These are phyloP conservation scores for Acacia pycnantha DNA, from an alignment of 331 rosid genomes.

Conservation along the genomic window DNA sequence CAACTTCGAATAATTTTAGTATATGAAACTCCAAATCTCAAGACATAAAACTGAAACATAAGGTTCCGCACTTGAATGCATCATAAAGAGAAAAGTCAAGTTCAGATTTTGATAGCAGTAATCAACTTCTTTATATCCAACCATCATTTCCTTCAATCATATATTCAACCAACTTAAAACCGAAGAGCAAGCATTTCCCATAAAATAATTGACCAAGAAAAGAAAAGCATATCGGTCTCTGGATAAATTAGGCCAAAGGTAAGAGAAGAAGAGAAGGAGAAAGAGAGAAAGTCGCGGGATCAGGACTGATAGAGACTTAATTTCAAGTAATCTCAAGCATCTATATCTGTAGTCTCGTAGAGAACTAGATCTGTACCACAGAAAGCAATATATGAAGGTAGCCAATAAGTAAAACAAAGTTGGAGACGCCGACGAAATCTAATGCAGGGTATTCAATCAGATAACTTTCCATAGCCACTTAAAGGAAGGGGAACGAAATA, in stretches of 20 bases:
- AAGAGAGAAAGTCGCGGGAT: background rate
- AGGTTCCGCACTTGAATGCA: background rate
- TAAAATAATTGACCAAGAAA: background rate
- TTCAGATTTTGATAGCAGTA: background rate
- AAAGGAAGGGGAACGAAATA: background rate
- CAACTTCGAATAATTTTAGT: background rate
- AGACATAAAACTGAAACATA: background rate
- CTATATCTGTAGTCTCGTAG: background rate
- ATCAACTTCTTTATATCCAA: background rate
- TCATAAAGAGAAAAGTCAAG: background rate
- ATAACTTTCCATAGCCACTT: background rate
- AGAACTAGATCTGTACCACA: constrained; percentile 23
- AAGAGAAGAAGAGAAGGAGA: background rate
- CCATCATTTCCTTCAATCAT: background rate
- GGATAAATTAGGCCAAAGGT: background rate
- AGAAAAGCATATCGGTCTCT: background rate
- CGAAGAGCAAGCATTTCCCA: background rate
- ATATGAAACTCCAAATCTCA: constrained; percentile 9
- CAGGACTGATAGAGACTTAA: background rate
- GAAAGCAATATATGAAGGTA: background rate
- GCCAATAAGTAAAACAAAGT: background rate
- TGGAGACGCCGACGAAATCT: background rate
- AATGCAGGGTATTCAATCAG: background rate
- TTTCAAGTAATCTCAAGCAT: background rate
- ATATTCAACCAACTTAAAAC: background rate